Evolutionary conservation across 768 basidiomycete species (phyloP), one percentile per base, ranked within the genome.

Genomic region (Nidularia pulvinata): DNA sequence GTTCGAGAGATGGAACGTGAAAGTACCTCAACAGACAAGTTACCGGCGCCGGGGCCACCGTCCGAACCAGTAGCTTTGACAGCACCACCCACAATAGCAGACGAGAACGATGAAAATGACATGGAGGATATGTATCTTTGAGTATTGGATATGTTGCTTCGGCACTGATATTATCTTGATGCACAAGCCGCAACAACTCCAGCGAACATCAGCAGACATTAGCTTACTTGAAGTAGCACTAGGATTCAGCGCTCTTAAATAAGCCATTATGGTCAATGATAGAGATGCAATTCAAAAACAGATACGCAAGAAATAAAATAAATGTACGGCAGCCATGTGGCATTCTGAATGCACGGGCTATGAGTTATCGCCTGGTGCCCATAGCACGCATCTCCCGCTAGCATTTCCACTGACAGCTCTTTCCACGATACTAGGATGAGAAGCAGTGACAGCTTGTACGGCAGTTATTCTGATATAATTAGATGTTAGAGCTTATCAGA

Each of bases 371-470:
- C 49, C 55, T 7, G 81, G 81, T 33, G 86, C 90, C 92, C 92
- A 94, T 9, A 94, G 69, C 10, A 89, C 81, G 64, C 91, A 93
- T 50, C 88, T 78, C 30, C 92, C 92, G 55, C 84, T 89, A 1
- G 67, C 92, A 61, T 91, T 93, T 19, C 91, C 92, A 45, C 82
- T 90, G 3, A 79, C 91, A 22, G 78, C 87, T 30, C 92, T 80
- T 61, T 89, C 90, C 2, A 90, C 76, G 19, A 90, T 69, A 52
- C 64, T 85, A 0, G 92, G 91, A 65, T 93, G 92, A 11, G 89
- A 91, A 59, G 87, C 89, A 6, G 92, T 91, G n/a, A 93, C 92
- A n/a, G 92, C 91, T 68, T 93, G 92, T 4, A 88, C 86, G 1
- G 92, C 91, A 19, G 88, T 82, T 55, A 93, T 86, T 57, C 89